phyloP scores from a whole-genome alignment of 2,329 filamentous ascomycete genomes.

The Didymella segeticola region DNA sequence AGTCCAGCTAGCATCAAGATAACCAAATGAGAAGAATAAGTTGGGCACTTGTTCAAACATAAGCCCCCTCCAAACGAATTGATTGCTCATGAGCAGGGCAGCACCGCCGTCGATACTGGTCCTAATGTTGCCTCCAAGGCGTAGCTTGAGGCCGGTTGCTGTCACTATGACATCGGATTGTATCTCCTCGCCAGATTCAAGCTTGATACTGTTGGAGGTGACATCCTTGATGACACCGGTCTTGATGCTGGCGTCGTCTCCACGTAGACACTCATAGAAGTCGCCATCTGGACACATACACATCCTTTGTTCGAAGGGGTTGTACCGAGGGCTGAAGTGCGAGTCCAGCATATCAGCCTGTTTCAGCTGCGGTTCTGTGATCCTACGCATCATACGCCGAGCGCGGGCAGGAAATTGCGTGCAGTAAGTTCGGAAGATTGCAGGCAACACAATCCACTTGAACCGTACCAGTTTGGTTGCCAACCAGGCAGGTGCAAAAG shows the following conservation, averaged over 20 bases:
- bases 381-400: slow-evolving; percentile 54
- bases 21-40: slow-evolving; percentile 62
- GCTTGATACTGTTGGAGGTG: slow-evolving; percentile 54
- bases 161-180: slow-evolving; percentile 66
- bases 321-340: slow-evolving; percentile 52
- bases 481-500: not conserved
- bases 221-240: slow-evolving; percentile 60
- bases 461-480: not conserved
- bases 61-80: slow-evolving; percentile 63
- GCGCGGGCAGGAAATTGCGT: slow-evolving; percentile 56
- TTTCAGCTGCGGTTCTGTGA: slow-evolving; percentile 59
- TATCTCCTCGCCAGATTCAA: slow-evolving; percentile 55
- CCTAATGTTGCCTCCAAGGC: slow-evolving; percentile 58
- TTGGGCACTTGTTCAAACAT: slow-evolving; percentile 69
- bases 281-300: slow-evolving; percentile 68
- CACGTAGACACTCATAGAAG: slow-evolving; percentile 58
- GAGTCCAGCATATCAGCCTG: slow-evolving; percentile 33
- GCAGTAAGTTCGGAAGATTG: slow-evolving; percentile 33
- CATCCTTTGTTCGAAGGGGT: slow-evolving; percentile 70
- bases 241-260: slow-evolving; percentile 56
- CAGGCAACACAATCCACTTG: no score
- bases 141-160: slow-evolving; percentile 65
- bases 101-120: slow-evolving; percentile 58
- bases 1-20: slow-evolving; percentile 65
- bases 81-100: slow-evolving; percentile 50